Conservation (phyloP, 352 stramenopile genomes). For the Globisporangium splendens region DNA sequence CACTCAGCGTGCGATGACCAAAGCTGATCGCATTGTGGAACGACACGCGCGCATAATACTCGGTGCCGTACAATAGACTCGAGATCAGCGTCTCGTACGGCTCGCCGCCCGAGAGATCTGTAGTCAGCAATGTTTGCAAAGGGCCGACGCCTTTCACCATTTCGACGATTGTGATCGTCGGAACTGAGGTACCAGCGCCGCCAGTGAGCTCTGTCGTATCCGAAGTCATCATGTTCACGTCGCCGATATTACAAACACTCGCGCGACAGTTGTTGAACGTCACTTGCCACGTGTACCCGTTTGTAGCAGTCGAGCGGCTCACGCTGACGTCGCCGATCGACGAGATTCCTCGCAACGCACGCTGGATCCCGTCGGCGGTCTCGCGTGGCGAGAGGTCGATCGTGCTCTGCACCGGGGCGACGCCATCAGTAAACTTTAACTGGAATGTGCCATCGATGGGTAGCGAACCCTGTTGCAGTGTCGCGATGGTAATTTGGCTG, state of each 20-base stretch:
- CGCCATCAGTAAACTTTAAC: constrained; percentile 34
- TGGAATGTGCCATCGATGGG: constrained; percentile 64
- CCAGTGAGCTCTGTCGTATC: constrained; percentile 43
- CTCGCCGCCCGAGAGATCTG: constrained; percentile 71
- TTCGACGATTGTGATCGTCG: constrained; percentile 49
- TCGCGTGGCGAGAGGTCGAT: constrained; percentile 58
- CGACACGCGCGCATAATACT: constrained; percentile 90
- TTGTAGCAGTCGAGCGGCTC: constrained; percentile 39
- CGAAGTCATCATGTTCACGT: constrained; percentile 62
- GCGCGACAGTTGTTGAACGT: constrained; percentile 85
- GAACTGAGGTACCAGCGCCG: constrained; percentile 24
- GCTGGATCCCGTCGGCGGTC: constrained; percentile 31
- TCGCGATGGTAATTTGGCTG: constrained; percentile 32
- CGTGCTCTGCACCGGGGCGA: constrained; percentile 26
- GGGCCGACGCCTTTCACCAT: constrained; percentile 54
- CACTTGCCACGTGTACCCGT: constrained; percentile 89
- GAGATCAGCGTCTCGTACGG: constrained; percentile 66
- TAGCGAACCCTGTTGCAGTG: constrained; percentile 41
- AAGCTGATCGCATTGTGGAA: constrained; percentile 89
- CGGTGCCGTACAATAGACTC: constrained; percentile 76
- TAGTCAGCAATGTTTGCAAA: constrained; percentile 42
- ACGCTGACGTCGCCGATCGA: constrained; percentile 68
- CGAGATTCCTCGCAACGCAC: constrained; percentile 40
- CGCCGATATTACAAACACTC: constrained; percentile 90
- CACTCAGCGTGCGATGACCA: constrained; percentile 62